phyloP scores from a whole-genome alignment of 1,284 basidiomycete species.

The Coniophora puteana region DNA sequence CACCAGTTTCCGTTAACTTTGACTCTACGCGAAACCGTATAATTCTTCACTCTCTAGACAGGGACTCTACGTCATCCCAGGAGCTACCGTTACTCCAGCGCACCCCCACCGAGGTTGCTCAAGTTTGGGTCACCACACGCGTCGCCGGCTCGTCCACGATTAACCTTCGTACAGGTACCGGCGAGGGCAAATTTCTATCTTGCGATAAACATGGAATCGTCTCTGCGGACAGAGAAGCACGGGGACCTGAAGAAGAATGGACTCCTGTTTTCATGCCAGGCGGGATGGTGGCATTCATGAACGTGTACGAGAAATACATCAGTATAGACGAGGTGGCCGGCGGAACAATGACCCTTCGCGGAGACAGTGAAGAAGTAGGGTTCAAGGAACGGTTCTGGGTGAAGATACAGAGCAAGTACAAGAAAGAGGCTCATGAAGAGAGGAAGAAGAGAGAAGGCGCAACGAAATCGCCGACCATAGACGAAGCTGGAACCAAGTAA shows the following conservation, averaged over 20 bases:
- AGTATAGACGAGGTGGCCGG: slow-evolving; percentile 81
- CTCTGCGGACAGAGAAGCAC: slow-evolving; percentile 76
- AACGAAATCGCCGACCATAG: slow-evolving; percentile 51
- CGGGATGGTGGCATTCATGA: slow-evolving; percentile 82
- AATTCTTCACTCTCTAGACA: slow-evolving; percentile 58
- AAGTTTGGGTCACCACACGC: slow-evolving; percentile 85
- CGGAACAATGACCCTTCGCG: slow-evolving; percentile 71
- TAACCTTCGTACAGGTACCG: slow-evolving; percentile 79
- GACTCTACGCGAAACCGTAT: slow-evolving; percentile 75
- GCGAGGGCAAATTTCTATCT: slow-evolving; percentile 83
- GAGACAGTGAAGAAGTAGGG: slow-evolving; percentile 79
- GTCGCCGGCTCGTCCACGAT: slow-evolving; percentile 77
- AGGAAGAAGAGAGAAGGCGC: slow-evolving; percentile 70
- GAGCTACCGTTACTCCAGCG: slow-evolving; percentile 50
- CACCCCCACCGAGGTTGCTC: slow-evolving; percentile 73
- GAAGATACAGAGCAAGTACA: slow-evolving; percentile 88
- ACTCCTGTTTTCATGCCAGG: slow-evolving; percentile 71
- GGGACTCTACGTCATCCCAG: slow-evolving; percentile 43
- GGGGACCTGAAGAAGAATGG: slow-evolving; percentile 88
- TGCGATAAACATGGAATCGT: slow-evolving; percentile 82
- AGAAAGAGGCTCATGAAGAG: slow-evolving; percentile 81
- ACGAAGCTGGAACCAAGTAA: slow-evolving; percentile 71
- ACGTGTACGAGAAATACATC: slow-evolving; percentile 82
- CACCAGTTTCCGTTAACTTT: slow-evolving; percentile 71
- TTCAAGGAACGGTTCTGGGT: slow-evolving; percentile 83